These are phyloP conservation scores for Penicillium fimorum DNA, from an alignment of 495 filamentous ascomycete species.

Conservation along the genomic window DNA sequence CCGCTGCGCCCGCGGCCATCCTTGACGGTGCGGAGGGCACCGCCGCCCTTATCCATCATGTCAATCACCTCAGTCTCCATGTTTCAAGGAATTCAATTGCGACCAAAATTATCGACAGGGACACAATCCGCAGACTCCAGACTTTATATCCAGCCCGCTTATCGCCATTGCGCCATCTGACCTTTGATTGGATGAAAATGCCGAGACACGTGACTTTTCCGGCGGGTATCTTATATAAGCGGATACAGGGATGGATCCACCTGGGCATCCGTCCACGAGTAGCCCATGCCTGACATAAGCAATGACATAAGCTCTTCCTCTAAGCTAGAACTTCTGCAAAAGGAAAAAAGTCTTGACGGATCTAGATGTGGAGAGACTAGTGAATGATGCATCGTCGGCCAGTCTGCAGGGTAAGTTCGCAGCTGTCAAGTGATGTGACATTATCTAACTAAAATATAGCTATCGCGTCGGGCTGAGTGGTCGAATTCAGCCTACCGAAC, in stretches of 20 bases:
- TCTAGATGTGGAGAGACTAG: conserved; percentile 9
- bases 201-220: conserved; percentile 38
- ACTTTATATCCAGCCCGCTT: conserved; percentile 30
- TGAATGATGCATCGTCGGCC: conserved; percentile 39
- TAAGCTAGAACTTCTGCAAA: conserved; percentile 23
- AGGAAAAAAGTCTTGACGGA: conserved; percentile 24
- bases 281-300: neutral
- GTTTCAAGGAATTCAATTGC: conserved; percentile 4
- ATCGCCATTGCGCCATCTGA: conserved; percentile 28
- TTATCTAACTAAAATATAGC: conserved; percentile 14
- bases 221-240: conserved; percentile 32
- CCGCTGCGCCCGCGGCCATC: conserved; percentile 87
- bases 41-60: conserved; percentile 38
- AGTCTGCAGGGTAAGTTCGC: conserved; percentile 33
- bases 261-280: too few relatives aligned
- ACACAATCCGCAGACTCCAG: conserved; percentile 19
- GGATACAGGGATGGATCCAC: too few relatives aligned
- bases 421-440: neutral
- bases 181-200: conserved; percentile 34
- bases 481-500: conserved; percentile 25
- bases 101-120: conserved; percentile 9
- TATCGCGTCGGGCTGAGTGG: conserved; percentile 32
- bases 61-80: conserved; percentile 45
- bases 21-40: conserved; percentile 66
- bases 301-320: conserved; percentile 12